Evolutionary conservation across 306 rosid genomes (phyloP).

Genomic region (Lathyrus oleraceus): DNA sequence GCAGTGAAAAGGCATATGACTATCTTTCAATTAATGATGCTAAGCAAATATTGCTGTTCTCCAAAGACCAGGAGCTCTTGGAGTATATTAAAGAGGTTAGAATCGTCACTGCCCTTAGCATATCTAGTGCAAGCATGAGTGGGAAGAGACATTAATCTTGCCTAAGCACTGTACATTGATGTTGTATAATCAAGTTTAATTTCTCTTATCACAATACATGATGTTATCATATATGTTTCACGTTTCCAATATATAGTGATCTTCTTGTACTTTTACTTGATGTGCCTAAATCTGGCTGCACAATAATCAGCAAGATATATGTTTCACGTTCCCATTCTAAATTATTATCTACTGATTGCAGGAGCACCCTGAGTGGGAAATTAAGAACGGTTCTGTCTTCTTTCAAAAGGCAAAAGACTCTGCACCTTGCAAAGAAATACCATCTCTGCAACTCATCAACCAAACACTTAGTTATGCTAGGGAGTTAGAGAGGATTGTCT

Average conservation of each 20-base stretch:
- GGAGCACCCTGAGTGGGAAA: slow-evolving; percentile 97
- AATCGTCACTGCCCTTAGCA: slow-evolving; percentile 2
- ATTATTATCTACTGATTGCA: slow-evolving; percentile 35
- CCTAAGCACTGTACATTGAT: no score
- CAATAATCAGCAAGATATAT: neutral
- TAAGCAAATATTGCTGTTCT: slow-evolving; percentile 62
- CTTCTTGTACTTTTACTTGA: neutral
- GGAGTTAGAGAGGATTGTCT: slow-evolving; percentile 99
- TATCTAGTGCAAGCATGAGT: no score
- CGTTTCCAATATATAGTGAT: no score
- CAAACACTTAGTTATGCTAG: slow-evolving; percentile 97
- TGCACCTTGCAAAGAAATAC: slow-evolving; percentile 96
- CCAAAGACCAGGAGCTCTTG: slow-evolving; percentile 70
- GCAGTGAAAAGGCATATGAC: slow-evolving; percentile 96
- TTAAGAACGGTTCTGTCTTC: slow-evolving; percentile 55
- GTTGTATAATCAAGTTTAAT: neutral
- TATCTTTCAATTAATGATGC: slow-evolving; percentile 24
- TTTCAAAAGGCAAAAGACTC: slow-evolving; percentile 91
- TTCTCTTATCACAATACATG: neutral
- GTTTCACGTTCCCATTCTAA: neutral
- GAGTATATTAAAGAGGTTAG: slow-evolving; percentile 70
- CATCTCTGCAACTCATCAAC: slow-evolving; percentile 93
- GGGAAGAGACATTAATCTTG: no score
- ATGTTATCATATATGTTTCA: no score
- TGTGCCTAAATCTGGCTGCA: neutral